A percentile compares a stretch with the other conserved stretches of the same genome.
Conservation (phyloP, 2,329 filamentous ascomycete species). For the Aspergillus sp. region DNA sequence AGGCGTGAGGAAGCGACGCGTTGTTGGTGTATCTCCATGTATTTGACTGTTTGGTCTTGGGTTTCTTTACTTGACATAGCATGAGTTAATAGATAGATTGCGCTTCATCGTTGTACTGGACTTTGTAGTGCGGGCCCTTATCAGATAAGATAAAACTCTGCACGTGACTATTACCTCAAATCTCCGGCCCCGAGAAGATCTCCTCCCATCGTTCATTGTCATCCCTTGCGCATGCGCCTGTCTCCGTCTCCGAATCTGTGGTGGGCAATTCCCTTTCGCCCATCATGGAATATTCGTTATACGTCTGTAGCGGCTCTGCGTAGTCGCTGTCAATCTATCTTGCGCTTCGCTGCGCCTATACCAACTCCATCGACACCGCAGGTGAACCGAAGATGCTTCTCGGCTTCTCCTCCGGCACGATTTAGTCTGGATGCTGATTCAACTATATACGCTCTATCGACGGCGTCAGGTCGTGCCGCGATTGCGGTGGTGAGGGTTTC, state of each 20-base stretch:
- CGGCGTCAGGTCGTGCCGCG: constrained; percentile 74
- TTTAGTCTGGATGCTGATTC: constrained; percentile 25
- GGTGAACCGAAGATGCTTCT: constrained; percentile 14
- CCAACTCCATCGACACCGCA: neutral
- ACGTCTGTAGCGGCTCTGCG: constrained; percentile 1
- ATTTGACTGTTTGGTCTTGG: constrained; percentile 1
- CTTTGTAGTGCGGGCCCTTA: neutral
- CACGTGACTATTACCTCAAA: constrained; percentile 2
- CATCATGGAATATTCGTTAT: constrained; percentile 13
- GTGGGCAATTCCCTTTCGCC: constrained; percentile 20
- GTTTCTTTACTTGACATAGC: neutral
- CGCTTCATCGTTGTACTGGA: neutral
- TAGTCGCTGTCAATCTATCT: constrained; percentile 8
- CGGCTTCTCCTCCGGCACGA: constrained; percentile 6
- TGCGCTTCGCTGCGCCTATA: constrained; percentile 3
- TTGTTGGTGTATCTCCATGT: constrained; percentile 7
- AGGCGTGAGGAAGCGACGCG: constrained; percentile 17
- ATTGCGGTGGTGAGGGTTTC: constrained; percentile 88
- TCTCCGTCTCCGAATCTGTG: constrained; percentile 13
- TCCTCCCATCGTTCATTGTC: neutral
- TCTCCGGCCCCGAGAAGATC: neutral
- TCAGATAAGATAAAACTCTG: neutral
- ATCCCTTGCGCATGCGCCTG: constrained; percentile 26
- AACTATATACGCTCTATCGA: constrained; percentile 91
- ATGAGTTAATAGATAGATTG: neutral